phyloP scores from a whole-genome alignment of 805 yeast genomes.

The Saccharomycopsis malanga region DNA sequence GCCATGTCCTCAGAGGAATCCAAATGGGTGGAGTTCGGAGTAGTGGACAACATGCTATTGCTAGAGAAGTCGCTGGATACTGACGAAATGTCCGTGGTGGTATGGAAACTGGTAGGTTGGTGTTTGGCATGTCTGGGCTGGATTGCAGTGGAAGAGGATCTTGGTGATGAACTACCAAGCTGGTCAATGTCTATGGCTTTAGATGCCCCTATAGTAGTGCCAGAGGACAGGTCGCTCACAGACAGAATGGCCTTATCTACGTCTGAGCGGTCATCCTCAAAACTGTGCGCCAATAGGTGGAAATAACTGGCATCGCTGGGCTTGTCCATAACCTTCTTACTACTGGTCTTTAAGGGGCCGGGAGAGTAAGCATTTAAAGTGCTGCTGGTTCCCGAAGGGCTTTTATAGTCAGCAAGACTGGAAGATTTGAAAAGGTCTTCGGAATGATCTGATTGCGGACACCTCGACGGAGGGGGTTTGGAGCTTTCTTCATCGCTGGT shows the following conservation, averaged over 20 bases:
- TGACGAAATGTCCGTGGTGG: conserved; percentile 10
- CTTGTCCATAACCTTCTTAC: not conserved
- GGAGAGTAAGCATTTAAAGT: not conserved
- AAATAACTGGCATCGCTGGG: conserved; percentile 1
- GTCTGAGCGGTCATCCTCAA: conserved; percentile 1
- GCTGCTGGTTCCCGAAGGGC: not conserved
- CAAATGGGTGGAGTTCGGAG: conserved; percentile 10
- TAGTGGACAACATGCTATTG: conserved; percentile 8
- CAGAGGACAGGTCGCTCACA: not conserved
- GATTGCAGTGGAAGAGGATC: not conserved
- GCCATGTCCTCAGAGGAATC: conserved; percentile 1
- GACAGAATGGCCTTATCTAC: not conserved
- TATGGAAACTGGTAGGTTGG: not conserved
- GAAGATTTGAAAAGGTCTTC: too few species aligned
- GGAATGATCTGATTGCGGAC: not conserved
- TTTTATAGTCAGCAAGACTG: not conserved
- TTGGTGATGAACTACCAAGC: not conserved
- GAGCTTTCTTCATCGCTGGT: conserved; percentile 14
- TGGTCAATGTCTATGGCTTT: not conserved
- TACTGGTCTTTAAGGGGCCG: not conserved
- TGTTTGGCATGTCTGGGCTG: not conserved
- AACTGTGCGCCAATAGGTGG: not conserved
- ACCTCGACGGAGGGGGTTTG: conserved; percentile 23
- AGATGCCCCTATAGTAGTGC: not conserved
- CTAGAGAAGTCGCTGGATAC: conserved; percentile 11